Evolutionary conservation across 2,329 filamentous ascomycete species (phyloP).

Genomic region (Pseudocercospora crystallina): DNA sequence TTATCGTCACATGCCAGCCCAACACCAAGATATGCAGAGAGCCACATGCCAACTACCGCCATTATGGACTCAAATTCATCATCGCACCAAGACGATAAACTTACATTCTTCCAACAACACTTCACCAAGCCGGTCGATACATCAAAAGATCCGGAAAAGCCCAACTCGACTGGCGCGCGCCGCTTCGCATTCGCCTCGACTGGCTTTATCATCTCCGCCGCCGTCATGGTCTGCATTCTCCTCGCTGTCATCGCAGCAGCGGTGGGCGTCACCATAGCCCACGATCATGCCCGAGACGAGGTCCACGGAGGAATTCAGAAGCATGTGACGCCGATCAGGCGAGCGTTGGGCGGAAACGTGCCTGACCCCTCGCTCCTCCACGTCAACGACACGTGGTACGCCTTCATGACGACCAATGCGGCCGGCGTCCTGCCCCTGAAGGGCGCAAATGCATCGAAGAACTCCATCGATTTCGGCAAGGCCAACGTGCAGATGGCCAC

Average conservation of each 20-base stretch:
- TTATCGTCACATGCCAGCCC: slow-evolving; percentile 4
- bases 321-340: slow-evolving; percentile 14
- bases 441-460: slow-evolving; percentile 10
- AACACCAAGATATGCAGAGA: not conserved
- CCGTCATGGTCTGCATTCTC: slow-evolving; percentile 22
- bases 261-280: slow-evolving; percentile 19
- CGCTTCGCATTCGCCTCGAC: slow-evolving; percentile 31
- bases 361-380: slow-evolving; percentile 39
- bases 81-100: slow-evolving; percentile 1
- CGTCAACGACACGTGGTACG: slow-evolving; percentile 38
- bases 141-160: slow-evolving; percentile 17
- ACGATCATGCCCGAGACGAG: not conserved
- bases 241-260: slow-evolving; percentile 26
- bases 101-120: slow-evolving; percentile 27
- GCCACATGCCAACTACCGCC: not conserved
- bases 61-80: not conserved
- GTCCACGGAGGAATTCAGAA: too few species aligned
- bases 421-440: slow-evolving; percentile 29
- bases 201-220: slow-evolving; percentile 20
- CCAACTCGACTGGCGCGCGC: slow-evolving; percentile 5
- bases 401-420: slow-evolving; percentile 40
- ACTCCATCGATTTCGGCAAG: slow-evolving; percentile 22
- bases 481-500: slow-evolving; percentile 41
- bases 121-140: slow-evolving; percentile 23
- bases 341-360: slow-evolving; percentile 37